phyloP scores from a whole-genome alignment of 306 rosid genomes.

The Pachyrhizus erosus region DNA sequence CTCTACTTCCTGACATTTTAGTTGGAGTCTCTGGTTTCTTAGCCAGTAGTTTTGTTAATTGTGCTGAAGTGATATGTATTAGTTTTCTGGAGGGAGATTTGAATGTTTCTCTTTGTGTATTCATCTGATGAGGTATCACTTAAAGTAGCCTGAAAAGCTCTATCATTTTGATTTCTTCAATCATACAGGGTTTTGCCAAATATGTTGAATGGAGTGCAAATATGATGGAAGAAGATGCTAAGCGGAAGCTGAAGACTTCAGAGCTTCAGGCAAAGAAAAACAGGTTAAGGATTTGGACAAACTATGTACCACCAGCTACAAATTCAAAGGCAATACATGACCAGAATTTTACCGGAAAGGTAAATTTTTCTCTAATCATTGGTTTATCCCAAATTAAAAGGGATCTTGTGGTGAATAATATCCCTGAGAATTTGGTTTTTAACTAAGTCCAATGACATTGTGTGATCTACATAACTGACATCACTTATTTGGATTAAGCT shows the following conservation, averaged over 20 bases:
- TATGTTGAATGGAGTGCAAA: constrained; percentile 95
- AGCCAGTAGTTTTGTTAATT: constrained; percentile 3
- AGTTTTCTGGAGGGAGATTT: constrained; percentile 13
- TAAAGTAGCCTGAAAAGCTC: not conserved
- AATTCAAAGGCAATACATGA: constrained; percentile 89
- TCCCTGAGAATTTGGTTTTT: not conserved
- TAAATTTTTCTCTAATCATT: constrained; percentile 38
- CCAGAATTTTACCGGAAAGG: constrained; percentile 89
- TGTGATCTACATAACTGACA: not conserved
- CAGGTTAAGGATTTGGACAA: constrained; percentile 75
- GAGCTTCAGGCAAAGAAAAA: constrained; percentile 83
- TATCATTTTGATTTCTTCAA: constrained; percentile 15
- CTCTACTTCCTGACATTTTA: not conserved
- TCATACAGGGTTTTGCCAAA: constrained; percentile 69
- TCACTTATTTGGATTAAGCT: not conserved
- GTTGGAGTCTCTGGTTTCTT: constrained; percentile 11
- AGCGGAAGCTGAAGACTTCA: constrained; percentile 69
- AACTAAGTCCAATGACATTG: not conserved
- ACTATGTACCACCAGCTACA: constrained; percentile 76
- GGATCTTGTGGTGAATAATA: not conserved
- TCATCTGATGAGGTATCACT: constrained; percentile 6
- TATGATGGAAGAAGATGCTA: constrained; percentile 87
- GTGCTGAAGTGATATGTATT: not conserved
- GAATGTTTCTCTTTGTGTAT: not conserved
- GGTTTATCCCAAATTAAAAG: constrained; percentile 17